Base-by-base conservation (phyloP, 176 grass and related monocot genomes). In the Avena atlantica region DNA sequence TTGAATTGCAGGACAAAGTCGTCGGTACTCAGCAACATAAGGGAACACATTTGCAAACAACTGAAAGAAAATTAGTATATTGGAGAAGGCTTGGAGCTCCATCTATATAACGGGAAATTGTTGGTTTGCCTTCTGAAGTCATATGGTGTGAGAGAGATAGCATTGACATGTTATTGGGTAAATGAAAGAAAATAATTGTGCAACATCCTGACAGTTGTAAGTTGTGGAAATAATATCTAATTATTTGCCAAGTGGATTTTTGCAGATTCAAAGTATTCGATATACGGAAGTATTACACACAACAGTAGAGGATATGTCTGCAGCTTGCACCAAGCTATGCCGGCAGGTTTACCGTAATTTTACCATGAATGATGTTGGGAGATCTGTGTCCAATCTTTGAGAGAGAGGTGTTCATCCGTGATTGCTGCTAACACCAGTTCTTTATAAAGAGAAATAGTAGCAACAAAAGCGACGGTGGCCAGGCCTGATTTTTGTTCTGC, bases 11-110 rank as follows among this genome's bases (percentile, higher is more conserved):
- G 96, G 93, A 95, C 82, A 95, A 98, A 88, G 89, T 98, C 84
- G 91, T 91, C 64, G 88, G 78, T 42, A 84, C 84, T 59, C 96
- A 93, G 65, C 91, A 91, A 71, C 91, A 91, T 56, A 98, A 98
- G 71, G 90, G 93, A 77, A 90, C 84, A 44, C 90, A 86, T 74
- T 36, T 95, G 78, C 96, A 95, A 89, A 98, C 88, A 64, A 89
- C 91, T 44, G 91, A 98, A 92, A 98, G 94, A 85, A 98, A 98
- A 93, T 98, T 72, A 95, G 93, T 78, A 98, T 98, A 92, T 71
- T 98, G 80, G 90, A 98, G 84, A 98, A 94, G 25, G 91, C 90
- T 88, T 95, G 74, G 91, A 94, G 70, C 88, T 93, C 75, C 95
- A 94, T 89, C 96, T 93, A 76, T 92, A 93, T 73, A 95, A 79